Conservation (phyloP, 2,329 filamentous ascomycete species). For the Beauveria caledonica region DNA sequence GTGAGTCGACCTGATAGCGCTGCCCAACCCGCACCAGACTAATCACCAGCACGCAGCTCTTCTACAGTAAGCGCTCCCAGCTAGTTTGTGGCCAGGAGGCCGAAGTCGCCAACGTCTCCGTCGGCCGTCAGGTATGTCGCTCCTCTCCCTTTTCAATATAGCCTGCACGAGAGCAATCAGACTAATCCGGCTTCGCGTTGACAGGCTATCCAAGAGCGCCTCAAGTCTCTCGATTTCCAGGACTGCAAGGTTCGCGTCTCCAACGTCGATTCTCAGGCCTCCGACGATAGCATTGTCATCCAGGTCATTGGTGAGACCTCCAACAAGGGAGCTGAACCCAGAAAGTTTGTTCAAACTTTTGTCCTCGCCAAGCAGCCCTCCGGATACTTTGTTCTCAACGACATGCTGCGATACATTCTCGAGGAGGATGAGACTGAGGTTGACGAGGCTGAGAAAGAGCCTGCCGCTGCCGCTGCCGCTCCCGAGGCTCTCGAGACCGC, state of each 20-base stretch:
- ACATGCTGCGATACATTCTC: conserved; percentile 90
- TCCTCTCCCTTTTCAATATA: not conserved
- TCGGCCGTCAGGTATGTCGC: conserved; percentile 67
- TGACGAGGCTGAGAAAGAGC: conserved; percentile 30
- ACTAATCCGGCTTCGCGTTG: not conserved
- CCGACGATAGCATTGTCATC: conserved; percentile 88
- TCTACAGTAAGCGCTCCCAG: conserved; percentile 94
- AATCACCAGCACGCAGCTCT: conserved; percentile 47
- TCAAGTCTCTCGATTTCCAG: conserved; percentile 87
- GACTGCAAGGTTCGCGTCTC: conserved; percentile 97
- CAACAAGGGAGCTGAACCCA: conserved; percentile 82
- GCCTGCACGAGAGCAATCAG: not conserved
- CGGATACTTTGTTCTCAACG: conserved; percentile 96
- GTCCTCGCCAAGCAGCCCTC: conserved; percentile 93
- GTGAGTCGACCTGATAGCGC: conserved; percentile 34
- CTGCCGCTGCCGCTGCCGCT: conserved; percentile 24
- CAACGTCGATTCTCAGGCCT: conserved; percentile 94
- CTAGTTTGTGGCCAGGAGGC: conserved; percentile 90
- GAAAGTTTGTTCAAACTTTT: conserved; percentile 97
- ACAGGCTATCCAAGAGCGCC: conserved; percentile 87
- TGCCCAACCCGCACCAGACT: not conserved
- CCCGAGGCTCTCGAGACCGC: conserved; percentile 20
- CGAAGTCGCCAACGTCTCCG: conserved; percentile 75
- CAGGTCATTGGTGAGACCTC: conserved; percentile 97
- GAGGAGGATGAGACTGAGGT: conserved; percentile 70